Percentiles rank a stretch among this genome's conserved stretches.
phyloP scores from a whole-genome alignment of 768 basidiomycete genomes.

The Suillus hirtellus region DNA sequence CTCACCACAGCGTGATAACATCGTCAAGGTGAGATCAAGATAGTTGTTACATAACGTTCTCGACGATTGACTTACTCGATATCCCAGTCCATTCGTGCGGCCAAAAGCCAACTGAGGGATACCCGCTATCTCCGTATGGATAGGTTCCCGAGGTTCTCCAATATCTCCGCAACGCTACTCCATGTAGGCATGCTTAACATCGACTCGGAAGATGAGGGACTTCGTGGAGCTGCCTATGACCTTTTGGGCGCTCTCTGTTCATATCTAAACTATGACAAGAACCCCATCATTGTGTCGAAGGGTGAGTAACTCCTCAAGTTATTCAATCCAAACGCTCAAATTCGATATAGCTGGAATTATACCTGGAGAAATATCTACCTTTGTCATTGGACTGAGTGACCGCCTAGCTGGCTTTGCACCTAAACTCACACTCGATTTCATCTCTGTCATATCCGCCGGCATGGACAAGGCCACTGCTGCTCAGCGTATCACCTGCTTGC shows the following conservation, averaged over 20 bases:
- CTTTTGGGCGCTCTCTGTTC: conserved; percentile 75
- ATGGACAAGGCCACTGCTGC: conserved; percentile 47
- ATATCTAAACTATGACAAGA: conserved; percentile 76
- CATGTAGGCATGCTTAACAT: conserved; percentile 84
- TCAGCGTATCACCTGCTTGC: conserved; percentile 71
- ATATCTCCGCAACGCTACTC: conserved; percentile 83
- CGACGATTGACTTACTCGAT: conserved; percentile 7
- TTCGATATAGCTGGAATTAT: conserved; percentile 59
- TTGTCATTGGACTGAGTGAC: conserved; percentile 68
- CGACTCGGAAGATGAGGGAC: conserved; percentile 68
- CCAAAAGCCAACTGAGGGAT: conserved; percentile 70
- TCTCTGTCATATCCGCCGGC: conserved; percentile 77
- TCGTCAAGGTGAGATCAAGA: conserved; percentile 61
- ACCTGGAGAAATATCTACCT: conserved; percentile 63
- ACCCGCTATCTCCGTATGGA: conserved; percentile 52
- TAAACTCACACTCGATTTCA: conserved; percentile 82
- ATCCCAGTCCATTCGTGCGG: conserved; percentile 65
- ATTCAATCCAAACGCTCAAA: conserved; percentile 10
- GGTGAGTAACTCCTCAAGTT: conserved; percentile 40
- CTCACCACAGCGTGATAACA: conserved; percentile 63
- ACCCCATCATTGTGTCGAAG: conserved; percentile 67
- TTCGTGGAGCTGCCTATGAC: conserved; percentile 79
- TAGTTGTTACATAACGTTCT: background rate
- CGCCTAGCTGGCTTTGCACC: conserved; percentile 73
- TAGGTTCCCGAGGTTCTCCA: conserved; percentile 75